These are phyloP conservation scores for Puccinia brachypodii DNA, from an alignment of 1,284 basidiomycete genomes.

Conservation along the genomic window DNA sequence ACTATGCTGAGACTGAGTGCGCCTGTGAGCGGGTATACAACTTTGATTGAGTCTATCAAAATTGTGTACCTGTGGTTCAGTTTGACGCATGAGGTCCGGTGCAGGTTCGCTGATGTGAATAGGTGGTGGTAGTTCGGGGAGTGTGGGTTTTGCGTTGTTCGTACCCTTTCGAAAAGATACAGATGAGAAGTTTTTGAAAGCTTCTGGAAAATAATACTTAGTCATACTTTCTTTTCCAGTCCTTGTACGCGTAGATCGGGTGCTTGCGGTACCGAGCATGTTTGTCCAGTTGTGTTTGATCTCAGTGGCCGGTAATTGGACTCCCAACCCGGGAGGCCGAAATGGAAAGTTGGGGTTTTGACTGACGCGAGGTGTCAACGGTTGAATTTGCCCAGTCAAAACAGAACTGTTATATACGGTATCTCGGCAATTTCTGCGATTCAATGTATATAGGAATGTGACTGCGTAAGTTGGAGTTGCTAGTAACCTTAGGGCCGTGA, in stretches of 20 bases:
- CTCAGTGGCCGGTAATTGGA: not conserved
- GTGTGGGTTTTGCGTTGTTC: not conserved
- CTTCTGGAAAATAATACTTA: conserved; percentile 9
- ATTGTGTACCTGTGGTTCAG: not conserved
- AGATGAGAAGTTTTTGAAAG: conserved; percentile 13
- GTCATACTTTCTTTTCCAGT: not conserved
- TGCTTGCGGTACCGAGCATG: conserved; percentile 7
- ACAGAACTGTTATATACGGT: not conserved
- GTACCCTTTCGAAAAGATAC: not conserved
- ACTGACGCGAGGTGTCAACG: not conserved
- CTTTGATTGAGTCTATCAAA: not conserved
- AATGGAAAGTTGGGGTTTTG: not conserved
- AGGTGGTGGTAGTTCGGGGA: not conserved
- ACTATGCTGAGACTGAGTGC: not conserved
- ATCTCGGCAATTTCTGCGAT: conserved; percentile 10
- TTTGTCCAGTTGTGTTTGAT: not conserved
- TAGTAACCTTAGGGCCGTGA: conserved; percentile 40
- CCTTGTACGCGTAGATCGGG: not conserved
- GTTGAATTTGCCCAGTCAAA: not conserved
- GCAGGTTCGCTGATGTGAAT: not conserved
- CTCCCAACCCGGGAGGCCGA: not conserved
- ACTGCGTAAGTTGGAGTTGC: conserved; percentile 47
- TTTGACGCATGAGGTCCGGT: conserved; percentile 4
- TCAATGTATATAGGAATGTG: conserved; percentile 47
- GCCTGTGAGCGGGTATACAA: not conserved